Conservation (phyloP, 192 early-diverging fungal genomes). For the Entomortierella chlamydospora region DNA sequence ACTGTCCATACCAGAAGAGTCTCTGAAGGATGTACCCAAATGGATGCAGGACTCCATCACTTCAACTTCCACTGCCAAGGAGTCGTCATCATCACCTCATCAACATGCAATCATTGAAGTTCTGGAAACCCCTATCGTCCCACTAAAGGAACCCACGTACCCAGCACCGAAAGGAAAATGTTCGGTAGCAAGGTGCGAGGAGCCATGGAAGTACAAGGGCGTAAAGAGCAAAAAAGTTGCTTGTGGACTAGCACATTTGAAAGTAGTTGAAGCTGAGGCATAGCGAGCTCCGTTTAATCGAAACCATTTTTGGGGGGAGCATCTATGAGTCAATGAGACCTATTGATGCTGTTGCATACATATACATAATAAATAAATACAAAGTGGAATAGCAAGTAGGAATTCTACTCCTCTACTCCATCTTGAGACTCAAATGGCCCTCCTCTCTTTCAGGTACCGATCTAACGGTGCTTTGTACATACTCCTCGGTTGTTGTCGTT, state of each 20-base stretch:
- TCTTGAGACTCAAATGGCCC: slow-evolving; percentile 19
- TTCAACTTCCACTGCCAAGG: background rate
- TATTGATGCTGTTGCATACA: too few species aligned
- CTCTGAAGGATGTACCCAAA: slow-evolving; percentile 23
- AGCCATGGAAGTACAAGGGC: slow-evolving; percentile 67
- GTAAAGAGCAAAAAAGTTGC: slow-evolving; percentile 61
- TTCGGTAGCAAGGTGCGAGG: slow-evolving; percentile 58
- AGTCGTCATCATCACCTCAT: background rate
- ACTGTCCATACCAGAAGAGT: slow-evolving; percentile 51
- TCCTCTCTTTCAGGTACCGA: too few species aligned
- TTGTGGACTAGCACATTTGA: slow-evolving; percentile 71
- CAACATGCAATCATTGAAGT: slow-evolving; percentile 20
- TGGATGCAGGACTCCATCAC: slow-evolving; percentile 33
- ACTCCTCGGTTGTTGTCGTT: background rate
- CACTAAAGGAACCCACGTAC: slow-evolving; percentile 50
- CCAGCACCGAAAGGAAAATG: slow-evolving; percentile 62
- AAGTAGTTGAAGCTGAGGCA: slow-evolving; percentile 38
- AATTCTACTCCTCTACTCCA: slow-evolving; percentile 10
- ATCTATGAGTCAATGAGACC: too few species aligned
- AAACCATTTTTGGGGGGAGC: too few species aligned
- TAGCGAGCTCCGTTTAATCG: background rate
- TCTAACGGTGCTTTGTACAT: background rate
- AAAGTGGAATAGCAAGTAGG: too few species aligned
- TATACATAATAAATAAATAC: too few species aligned
- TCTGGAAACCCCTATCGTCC: slow-evolving; percentile 29